Base-by-base conservation (phyloP, 1,284 basidiomycete genomes). In the Cutaneotrichosporon sp. region DNA sequence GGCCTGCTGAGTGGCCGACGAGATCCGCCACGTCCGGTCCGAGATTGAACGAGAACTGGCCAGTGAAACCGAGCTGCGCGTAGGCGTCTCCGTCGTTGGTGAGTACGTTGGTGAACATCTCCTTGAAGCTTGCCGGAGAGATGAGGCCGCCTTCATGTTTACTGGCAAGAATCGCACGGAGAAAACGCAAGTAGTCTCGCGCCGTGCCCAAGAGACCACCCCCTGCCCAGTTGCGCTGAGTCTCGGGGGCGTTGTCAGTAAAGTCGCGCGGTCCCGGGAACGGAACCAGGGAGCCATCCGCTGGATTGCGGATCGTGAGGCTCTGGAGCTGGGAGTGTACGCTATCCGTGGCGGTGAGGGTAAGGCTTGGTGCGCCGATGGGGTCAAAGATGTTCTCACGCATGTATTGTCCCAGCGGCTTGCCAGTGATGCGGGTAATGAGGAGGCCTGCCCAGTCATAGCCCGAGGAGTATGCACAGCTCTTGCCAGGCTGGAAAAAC, bases 381-480 rank as follows among this genome's bases (percentile, higher is more conserved):
- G 69, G 70, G 5, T 47, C 46, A 49, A 70, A 72, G 37, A 75
- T 58, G 59, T 73, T 44, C 11, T 67, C 52, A 38, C 66, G 52
- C 37, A 71, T 65, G 54, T 67, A 70, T 2, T 61, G 62, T 33
- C 68, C 68, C 17, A 75, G 61, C 1, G 53, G 52, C 20, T 58
- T 27, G 3, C 68, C 70, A 0, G 60, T 63, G 20, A 66, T 39
- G 14, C 73, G 65, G 33, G 60, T 54, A 31, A 76, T 62, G 49
- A 71, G 32, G 39, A 61, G 19, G 16, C 66, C 72, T 16, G 65
- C 61, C 67, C 66, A 72, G 49, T 76, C 76, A 32, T 72, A 67
- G 0, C 68, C 66, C 20, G 55, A 55, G n/a, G 47, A 38, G 60
- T 72, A 71, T 24, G 22, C 31, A 51, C 50, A 73, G 5, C 38